Conservation (phyloP, 1,139 yeast species). For the Diutina rugosa region DNA sequence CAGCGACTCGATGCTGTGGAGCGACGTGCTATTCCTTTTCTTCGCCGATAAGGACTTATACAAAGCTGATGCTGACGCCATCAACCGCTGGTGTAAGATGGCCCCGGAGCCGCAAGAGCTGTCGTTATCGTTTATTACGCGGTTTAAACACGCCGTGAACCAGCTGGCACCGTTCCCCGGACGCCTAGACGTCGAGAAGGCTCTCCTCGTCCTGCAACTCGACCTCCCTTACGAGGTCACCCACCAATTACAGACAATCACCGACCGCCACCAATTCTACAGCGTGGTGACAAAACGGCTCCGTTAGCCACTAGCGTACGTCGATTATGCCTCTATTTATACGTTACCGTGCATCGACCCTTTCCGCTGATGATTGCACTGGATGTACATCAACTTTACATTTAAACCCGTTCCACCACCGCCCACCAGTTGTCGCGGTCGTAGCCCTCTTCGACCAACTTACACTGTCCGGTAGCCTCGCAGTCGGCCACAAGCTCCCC, state of each 20-base stretch:
- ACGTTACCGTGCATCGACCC: background rate
- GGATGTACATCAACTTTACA: background rate
- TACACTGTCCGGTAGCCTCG: conserved; percentile 45
- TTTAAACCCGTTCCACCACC: conserved; percentile 10
- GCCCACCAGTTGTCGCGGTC: conserved; percentile 95
- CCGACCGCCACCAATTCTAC: background rate
- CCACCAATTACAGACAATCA: background rate
- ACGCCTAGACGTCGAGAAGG: background rate
- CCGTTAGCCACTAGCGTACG: background rate
- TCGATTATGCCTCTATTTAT: background rate
- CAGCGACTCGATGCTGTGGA: background rate
- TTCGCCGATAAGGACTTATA: conserved; percentile 1
- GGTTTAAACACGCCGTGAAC: background rate
- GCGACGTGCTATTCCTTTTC: background rate
- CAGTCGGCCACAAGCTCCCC: conserved; percentile 77
- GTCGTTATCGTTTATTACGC: background rate
- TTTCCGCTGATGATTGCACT: background rate
- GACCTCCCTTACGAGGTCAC: background rate
- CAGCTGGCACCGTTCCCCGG: background rate
- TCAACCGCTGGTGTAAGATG: background rate
- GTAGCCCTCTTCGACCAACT: conserved; percentile 61
- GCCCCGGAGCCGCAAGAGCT: background rate
- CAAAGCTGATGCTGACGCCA: background rate
- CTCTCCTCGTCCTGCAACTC: background rate
- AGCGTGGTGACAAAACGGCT: background rate